Evolutionary conservation across 371 early-diverging fungal species (phyloP), one percentile per base, ranked within the genome.

Genomic region (Coemansia sp.): DNA sequence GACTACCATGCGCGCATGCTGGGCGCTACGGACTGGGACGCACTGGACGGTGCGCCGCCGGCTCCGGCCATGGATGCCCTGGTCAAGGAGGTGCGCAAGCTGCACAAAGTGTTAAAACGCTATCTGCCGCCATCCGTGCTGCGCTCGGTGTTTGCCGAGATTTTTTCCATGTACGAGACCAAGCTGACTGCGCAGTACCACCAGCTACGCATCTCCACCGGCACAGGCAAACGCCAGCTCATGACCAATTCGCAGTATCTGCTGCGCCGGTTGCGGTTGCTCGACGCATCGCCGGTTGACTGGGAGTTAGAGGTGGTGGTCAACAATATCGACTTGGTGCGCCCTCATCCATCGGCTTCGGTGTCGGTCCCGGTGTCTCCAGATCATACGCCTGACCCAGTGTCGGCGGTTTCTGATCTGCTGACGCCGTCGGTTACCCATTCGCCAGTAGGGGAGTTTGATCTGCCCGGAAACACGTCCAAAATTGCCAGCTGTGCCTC

Each of bases 41-140:
- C 84, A 11, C 78, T 86, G 12, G 43, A 14, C 38, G 11, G 48
- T 0, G 37, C 59, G 6, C 50, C 68, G 31, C 78, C 78, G 1
- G 70, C 61, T 60, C 71, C 62, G 0, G 83, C 81, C 2, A 83
- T 92, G 90, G 75, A 87, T 9, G 81, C 81, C 18, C 80, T 97
- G n/a, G 91, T 94, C 52, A 96, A 91, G 77, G 95, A 96, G 69
- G 92, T 91, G 2, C 81, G 82, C 38, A 92, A 91, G n/a, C 81
- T 97, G 54, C 94, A 97, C 74, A 90, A 89, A 63, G 93, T 95
- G 10, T 75, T 96, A 12, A 79, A 82, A 33, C 89, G 89, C 61
- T 95, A 92, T 62, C 75, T 96, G 34, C 89, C 89, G 5, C 74
- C 77, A 0, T 80, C 86, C 1, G 82, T 85, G 39, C 76, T 94